A percentile compares a stretch with the other conserved stretches of the same genome.
These are phyloP conservation scores for Amanita subjunquillea DNA, from an alignment of 768 basidiomycete species.

Conservation along the genomic window DNA sequence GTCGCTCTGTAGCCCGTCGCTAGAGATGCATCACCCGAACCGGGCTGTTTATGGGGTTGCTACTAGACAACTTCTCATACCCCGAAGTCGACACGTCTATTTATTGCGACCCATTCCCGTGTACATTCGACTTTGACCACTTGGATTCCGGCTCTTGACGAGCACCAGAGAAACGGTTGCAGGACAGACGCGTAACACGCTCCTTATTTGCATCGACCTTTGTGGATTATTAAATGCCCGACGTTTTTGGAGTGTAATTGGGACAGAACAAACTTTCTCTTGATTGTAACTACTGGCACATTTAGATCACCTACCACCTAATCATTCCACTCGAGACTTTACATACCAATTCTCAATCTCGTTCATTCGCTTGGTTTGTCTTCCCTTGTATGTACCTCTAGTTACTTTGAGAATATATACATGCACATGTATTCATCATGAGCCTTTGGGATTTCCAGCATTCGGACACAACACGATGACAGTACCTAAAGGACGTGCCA, in stretches of 20 bases:
- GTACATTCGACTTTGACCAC: neutral
- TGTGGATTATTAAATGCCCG: neutral
- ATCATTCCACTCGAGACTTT: neutral
- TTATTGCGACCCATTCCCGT: neutral
- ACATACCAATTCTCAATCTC: neutral
- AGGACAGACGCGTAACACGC: neutral
- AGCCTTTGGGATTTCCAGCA: neutral
- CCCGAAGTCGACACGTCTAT: neutral
- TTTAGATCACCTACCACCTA: neutral
- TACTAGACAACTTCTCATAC: constrained; percentile 3
- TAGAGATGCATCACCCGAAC: constrained; percentile 13
- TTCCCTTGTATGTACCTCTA: neutral
- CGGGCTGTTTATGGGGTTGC: constrained; percentile 10
- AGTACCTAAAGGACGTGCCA: constrained; percentile 1
- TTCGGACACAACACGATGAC: neutral
- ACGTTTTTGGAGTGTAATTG: neutral
- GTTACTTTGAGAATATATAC: neutral
- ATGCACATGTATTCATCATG: neutral
- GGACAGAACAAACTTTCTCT: neutral
- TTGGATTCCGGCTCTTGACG: constrained; percentile 2
- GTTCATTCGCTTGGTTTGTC: neutral
- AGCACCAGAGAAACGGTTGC: neutral
- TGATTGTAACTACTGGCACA: neutral
- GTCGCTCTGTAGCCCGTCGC: constrained; percentile 9
- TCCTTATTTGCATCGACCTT: neutral